phyloP scores from a whole-genome alignment of 1,284 basidiomycete species.

The Apiotrichum montevideense region DNA sequence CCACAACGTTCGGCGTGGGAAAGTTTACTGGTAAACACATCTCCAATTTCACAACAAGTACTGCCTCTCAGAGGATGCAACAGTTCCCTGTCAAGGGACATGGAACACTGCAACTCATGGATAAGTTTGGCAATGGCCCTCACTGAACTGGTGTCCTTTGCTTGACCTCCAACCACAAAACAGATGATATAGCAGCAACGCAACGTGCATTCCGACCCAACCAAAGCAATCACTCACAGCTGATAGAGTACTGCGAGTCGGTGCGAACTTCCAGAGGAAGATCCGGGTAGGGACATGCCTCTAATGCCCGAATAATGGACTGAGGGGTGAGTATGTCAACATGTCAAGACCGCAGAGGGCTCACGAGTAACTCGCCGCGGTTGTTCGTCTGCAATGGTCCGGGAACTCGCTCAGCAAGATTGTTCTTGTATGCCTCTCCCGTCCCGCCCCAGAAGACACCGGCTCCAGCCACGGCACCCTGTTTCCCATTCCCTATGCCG shows the following conservation, averaged over 20 bases:
- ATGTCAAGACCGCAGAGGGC: constrained; percentile 3
- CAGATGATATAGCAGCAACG: no score
- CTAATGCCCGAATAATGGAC: constrained; percentile 46
- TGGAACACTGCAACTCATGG: no score
- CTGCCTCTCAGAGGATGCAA: no score
- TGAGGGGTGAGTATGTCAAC: constrained; percentile 10
- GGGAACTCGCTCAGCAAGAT: constrained; percentile 42
- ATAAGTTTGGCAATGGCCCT: no score
- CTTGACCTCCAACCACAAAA: no score
- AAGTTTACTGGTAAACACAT: no score
- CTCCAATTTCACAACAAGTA: no score
- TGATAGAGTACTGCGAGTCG: constrained; percentile 47
- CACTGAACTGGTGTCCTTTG: no score
- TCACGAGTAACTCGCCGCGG: constrained; percentile 45
- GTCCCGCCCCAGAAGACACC: constrained; percentile 43
- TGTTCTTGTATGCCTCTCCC: constrained; percentile 32
- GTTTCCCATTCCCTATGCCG: constrained; percentile 37
- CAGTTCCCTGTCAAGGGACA: no score
- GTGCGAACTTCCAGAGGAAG: constrained; percentile 47
- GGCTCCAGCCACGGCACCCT: constrained; percentile 37
- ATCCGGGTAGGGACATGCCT: constrained; percentile 41
- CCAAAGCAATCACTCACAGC: constrained; percentile 23
- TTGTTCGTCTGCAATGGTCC: constrained; percentile 47
- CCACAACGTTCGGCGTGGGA: no score
- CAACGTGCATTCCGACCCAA: no score